Percentiles rank a stretch among this genome's conserved stretches.
phyloP scores from a whole-genome alignment of 441 rosid genomes.

The Euphorbia celastroides region DNA sequence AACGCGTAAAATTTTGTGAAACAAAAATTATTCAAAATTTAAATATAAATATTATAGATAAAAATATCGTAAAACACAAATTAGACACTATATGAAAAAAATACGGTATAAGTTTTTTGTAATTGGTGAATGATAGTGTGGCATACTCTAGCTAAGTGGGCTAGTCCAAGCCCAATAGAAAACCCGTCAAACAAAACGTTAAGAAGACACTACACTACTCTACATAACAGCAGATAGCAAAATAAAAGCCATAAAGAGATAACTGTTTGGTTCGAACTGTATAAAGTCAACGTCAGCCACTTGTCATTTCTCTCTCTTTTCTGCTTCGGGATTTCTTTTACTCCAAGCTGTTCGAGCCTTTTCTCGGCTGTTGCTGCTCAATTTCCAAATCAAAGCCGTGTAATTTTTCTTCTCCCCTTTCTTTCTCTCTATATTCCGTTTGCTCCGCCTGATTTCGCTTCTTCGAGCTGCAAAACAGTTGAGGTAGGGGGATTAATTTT shows the following conservation, averaged over 20 bases:
- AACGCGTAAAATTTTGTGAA: too few species aligned
- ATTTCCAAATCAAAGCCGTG: conserved; percentile 8
- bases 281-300: not conserved
- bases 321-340: not conserved
- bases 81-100: too few species aligned
- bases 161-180: not conserved
- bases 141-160: too few species aligned
- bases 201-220: too few species aligned
- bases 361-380: not conserved
- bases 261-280: not conserved
- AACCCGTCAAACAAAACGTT: not conserved
- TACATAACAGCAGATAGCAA: not conserved
- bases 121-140: too few species aligned
- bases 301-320: not conserved
- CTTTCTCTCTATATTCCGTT: not conserved
- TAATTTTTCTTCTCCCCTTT: not conserved
- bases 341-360: not conserved
- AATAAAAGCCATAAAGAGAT: not conserved
- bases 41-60: too few species aligned
- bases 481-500: conserved; percentile 2
- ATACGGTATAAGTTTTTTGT: too few species aligned
- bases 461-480: too few species aligned
- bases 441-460: not conserved
- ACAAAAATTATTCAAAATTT: too few species aligned
- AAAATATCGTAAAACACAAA: too few species aligned